These are phyloP conservation scores for Rhodotorula glutinis DNA, from an alignment of 1,284 basidiomycete species.

Conservation along the genomic window DNA sequence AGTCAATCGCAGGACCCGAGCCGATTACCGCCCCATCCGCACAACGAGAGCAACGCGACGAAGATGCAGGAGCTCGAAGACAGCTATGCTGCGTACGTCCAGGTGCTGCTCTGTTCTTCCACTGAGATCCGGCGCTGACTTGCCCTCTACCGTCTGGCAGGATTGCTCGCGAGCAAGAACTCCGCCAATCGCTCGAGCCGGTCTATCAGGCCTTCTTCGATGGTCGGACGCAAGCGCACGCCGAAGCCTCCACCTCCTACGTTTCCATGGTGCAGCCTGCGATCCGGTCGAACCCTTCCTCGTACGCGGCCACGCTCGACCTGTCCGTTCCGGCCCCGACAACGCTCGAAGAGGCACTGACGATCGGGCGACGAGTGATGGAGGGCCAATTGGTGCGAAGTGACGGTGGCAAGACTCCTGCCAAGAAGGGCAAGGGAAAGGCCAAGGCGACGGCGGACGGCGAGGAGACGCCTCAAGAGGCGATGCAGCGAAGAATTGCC, in stretches of 20 bases:
- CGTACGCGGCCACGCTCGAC: constrained; percentile 17
- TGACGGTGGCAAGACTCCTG: neutral
- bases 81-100: constrained; percentile 29
- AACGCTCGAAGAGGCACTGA: constrained; percentile 19
- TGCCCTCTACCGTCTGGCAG: neutral
- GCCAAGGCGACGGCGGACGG: constrained; percentile 11
- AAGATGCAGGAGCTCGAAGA: constrained; percentile 25
- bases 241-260: neutral
- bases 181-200: constrained; percentile 17
- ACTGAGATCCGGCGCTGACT: neutral
- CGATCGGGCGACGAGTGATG: constrained; percentile 17
- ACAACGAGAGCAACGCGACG: constrained; percentile 29
- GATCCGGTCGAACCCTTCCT: neutral
- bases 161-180: constrained; percentile 26
- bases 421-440: constrained; percentile 9
- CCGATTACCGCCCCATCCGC: constrained; percentile 31
- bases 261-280: neutral
- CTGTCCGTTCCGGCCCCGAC: constrained; percentile 6
- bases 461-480: neutral
- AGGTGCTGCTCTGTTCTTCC: neutral
- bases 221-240: constrained; percentile 9
- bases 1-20: constrained; percentile 10
- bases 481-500: constrained; percentile 3
- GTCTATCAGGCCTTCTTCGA: constrained; percentile 22
- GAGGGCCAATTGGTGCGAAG: neutral